Conservation (phyloP, 345 rosid genomes). For the Linum lewisii region DNA sequence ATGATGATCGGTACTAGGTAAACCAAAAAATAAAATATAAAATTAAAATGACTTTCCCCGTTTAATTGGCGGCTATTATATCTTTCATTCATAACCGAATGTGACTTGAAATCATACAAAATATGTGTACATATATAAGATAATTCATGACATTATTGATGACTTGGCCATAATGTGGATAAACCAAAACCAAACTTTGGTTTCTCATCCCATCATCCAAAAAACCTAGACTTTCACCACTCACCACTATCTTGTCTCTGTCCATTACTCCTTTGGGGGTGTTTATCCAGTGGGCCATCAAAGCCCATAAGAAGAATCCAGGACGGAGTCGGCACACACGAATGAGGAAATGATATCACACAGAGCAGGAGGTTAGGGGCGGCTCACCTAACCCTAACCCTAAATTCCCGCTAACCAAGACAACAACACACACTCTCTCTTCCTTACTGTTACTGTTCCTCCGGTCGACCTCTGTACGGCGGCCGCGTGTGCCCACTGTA, state of each 20-base stretch:
- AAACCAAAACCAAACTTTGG: too few relatives aligned
- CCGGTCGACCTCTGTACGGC: background rate
- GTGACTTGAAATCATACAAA: too few relatives aligned
- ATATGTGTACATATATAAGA: too few relatives aligned
- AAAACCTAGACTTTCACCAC: too few relatives aligned
- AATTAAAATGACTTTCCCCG: too few relatives aligned
- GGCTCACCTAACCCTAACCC: background rate
- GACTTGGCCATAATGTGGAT: too few relatives aligned
- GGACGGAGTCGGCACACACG: background rate
- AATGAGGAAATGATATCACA: background rate
- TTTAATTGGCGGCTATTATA: too few relatives aligned
- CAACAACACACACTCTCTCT: background rate
- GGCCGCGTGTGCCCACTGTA: background rate
- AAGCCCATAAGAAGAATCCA: background rate
- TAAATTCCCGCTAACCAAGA: background rate
- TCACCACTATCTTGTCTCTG: background rate
- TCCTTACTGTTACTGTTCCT: background rate
- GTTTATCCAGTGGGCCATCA: background rate
- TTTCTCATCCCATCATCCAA: too few relatives aligned
- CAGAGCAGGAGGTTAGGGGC: background rate
- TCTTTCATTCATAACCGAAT: too few relatives aligned
- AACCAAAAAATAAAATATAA: too few relatives aligned
- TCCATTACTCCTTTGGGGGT: background rate
- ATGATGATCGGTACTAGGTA: too few relatives aligned
- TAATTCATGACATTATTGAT: too few relatives aligned